Conservation (phyloP, 1,284 basidiomycete species). For the Fomitopsis schrenkii region DNA sequence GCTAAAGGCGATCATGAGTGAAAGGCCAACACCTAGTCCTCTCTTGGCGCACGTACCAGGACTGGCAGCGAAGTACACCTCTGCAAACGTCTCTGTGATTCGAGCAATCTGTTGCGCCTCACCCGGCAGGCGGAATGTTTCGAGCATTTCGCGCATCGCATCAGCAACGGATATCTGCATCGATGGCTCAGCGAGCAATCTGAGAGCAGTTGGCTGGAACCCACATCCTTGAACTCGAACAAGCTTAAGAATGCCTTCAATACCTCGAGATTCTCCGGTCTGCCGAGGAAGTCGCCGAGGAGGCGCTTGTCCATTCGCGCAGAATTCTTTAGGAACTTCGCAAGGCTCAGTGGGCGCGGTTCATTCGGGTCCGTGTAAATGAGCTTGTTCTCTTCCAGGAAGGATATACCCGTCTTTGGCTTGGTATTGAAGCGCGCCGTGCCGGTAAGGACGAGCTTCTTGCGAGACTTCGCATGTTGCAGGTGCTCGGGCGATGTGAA, state of each 20-base stretch:
- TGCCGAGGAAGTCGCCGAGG: conserved; percentile 91
- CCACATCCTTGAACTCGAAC: conserved; percentile 87
- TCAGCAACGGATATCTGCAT: conserved; percentile 89
- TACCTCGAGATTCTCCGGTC: conserved; percentile 83
- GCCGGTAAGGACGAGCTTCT: conserved; percentile 83
- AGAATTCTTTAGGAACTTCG: conserved; percentile 84
- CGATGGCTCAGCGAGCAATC: conserved; percentile 3
- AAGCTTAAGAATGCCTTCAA: conserved; percentile 85
- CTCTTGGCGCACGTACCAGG: conserved; percentile 51
- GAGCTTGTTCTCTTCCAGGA: conserved; percentile 84
- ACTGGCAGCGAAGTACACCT: conserved; percentile 81
- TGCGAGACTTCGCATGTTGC: conserved; percentile 75
- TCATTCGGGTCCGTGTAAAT: conserved; percentile 67
- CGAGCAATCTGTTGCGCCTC: conserved; percentile 93
- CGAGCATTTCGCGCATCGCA: conserved; percentile 91
- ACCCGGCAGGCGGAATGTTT: conserved; percentile 93
- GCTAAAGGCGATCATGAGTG: conserved; percentile 35
- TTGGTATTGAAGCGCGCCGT: conserved; percentile 93
- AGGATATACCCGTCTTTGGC: conserved; percentile 89
- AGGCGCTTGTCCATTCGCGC: conserved; percentile 90
- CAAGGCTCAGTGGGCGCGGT: conserved; percentile 60
- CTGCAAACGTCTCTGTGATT: conserved; percentile 94
- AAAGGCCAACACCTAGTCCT: neutral
- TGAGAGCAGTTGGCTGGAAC: conserved; percentile 19
- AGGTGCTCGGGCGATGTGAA: conserved; percentile 58